Conservation (phyloP, 2,329 filamentous ascomycete genomes). For the Hymenoscyphus fructigenus region DNA sequence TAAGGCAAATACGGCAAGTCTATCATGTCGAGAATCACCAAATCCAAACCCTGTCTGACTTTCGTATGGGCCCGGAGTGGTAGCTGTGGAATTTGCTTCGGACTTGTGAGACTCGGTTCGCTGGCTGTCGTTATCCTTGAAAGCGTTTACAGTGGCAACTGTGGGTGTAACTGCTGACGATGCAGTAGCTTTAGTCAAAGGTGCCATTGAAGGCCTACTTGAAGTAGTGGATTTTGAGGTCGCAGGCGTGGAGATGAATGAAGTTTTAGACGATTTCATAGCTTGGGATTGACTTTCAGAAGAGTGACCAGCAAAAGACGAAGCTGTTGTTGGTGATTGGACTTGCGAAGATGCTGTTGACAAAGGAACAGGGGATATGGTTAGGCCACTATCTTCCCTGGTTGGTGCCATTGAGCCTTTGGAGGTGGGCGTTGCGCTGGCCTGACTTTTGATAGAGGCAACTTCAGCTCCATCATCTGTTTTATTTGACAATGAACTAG, state of each 20-base stretch:
- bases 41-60: constrained; percentile 21
- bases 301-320: constrained; percentile 30
- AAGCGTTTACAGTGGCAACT: constrained; percentile 49
- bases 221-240: constrained; percentile 32
- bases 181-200: constrained; percentile 34
- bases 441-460: constrained; percentile 44
- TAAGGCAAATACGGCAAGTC: no score
- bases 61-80: constrained; percentile 17
- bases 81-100: constrained; percentile 12
- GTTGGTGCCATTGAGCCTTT: constrained; percentile 44
- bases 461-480: constrained; percentile 47
- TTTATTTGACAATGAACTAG: constrained; percentile 33
- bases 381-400: constrained; percentile 40
- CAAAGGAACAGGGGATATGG: constrained; percentile 37
- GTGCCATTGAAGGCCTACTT: constrained; percentile 31
- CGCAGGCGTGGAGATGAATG: constrained; percentile 29
- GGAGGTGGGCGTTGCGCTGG: constrained; percentile 42
- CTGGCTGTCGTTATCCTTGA: constrained; percentile 48
- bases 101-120: constrained; percentile 35
- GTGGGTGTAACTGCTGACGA: constrained; percentile 40
- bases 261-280: constrained; percentile 35
- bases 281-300: constrained; percentile 35
- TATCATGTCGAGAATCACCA: constrained; percentile 20
- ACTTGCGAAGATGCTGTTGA: constrained; percentile 34
- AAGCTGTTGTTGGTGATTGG: constrained; percentile 34